Base-by-base conservation (phyloP, 2,329 filamentous ascomycete genomes). In the Eutypella sp. region DNA sequence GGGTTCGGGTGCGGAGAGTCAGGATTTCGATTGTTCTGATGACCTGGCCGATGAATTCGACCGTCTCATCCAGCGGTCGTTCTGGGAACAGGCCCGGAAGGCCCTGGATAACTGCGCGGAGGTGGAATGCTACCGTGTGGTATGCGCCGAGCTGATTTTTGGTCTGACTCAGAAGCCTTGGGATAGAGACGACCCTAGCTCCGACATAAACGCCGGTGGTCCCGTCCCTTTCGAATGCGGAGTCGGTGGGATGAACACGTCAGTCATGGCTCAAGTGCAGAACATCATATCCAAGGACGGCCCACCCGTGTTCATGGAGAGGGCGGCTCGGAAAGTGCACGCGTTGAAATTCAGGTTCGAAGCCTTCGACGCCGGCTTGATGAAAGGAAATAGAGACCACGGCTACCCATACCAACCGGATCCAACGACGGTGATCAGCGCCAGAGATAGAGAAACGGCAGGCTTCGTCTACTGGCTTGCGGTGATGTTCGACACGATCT, bases 401-500 rank as follows among this genome's bases (percentile, higher is more conserved):
- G 29, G 29, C 16, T 5, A n/a, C 29, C 29, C 29, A 15, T 7
- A 33, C 29, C 25, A 29, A 13, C 25, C 13, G 16, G 46, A 50
- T n/a, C 36, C 15, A 40, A 45, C 15, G 41, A 46, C 33, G 36
- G 27, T 18, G 42, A 52, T 46, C 47, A 46, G 42, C 22, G 40
- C 41, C 27, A 56, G 49, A 55, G 63, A 69, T 5, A 57, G 59
- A 6, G 57, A 69, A 10, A 80, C 78, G 0, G 65, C 81, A 22
- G 68, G 74, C 11, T 60, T 81, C 10, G 55, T 81, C 2, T 81
- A 76, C 54, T 82, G 78, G 78, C 63, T 82, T 15, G 74, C 73
- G 0, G 65, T 80, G 39, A 81, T 81, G 77, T 76, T 79, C 40
- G 78, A 81, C 53, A 81, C 77, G 0, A 59, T 80, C 8, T 78